Evolutionary conservation across 2,329 filamentous ascomycete genomes (phyloP), one percentile per base, ranked within the genome.

Genomic region (Pestalotiopsis sp.): DNA sequence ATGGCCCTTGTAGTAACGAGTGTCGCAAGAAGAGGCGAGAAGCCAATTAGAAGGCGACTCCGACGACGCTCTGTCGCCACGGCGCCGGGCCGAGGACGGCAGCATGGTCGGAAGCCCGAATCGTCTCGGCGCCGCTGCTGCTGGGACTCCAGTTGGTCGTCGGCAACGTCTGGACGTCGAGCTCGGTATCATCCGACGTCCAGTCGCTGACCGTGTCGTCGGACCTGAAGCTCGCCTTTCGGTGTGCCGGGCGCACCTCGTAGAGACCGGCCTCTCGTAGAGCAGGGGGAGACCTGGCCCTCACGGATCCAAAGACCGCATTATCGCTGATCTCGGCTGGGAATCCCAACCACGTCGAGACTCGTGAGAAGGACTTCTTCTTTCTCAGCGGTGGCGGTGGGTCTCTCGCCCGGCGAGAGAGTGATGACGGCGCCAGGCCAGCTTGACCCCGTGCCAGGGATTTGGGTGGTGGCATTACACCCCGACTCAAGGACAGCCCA

Each of bases 341-440:
- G 59, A 85, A 82, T 72, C 86, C 88, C 31, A 91, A 80, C 88
- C 88, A 91, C 72, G 78, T 84, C 2, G 88, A 90, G 9, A 91
- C 86, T 17, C 85, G 83, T 11, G 88, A 88, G 75, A 91, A 91
- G 0, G 88, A 90, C 75, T 91, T 91, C 82, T 90, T 91, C 82
- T 91, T 91, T 69, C 89, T 82, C 70, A 91, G 76, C 1, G 87
- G 88, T 1, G 88, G 88, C 2, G 87, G 85, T 1, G 79, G 77
- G 4, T 82, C 79, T 25, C 82, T 76, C 12, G 77, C 68, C 31
- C 71, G 71, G 71, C 68, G 66, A 56, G 68, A 73, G 39, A 69
- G 64, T 36, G 64, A 69, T 67, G 56, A 62, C 67, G 25, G 58
- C 6, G 45, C 17, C 45, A n/a, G 45, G 20, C 45, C 17, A 20